A percentile compares a stretch with the other conserved stretches of the same genome.
Conservation (phyloP, 768 basidiomycete species). For the Kwoniella sp. region DNA sequence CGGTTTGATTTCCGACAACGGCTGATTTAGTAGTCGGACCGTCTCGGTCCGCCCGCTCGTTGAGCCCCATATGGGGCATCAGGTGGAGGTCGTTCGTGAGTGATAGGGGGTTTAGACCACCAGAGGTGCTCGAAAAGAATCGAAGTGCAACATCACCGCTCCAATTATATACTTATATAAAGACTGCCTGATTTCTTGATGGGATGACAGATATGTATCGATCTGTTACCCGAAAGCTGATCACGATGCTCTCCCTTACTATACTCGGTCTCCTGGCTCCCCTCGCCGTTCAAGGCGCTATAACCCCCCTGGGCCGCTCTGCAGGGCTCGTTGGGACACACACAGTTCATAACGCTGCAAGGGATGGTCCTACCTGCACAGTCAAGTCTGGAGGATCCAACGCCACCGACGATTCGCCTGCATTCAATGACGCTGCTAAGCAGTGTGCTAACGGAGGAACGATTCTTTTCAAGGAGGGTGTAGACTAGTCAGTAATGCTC, state of each 20-base stretch:
- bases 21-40: neutral
- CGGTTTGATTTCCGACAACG: no score
- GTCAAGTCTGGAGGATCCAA: constrained; percentile 19
- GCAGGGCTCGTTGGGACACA: neutral
- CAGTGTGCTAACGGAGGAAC: constrained; percentile 33
- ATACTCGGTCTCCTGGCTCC: constrained; percentile 5
- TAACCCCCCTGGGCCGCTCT: constrained; percentile 10
- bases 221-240: no score
- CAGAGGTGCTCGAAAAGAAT: neutral
- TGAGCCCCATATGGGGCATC: constrained; percentile 1
- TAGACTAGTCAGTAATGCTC: constrained; percentile 40
- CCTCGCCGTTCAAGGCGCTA: constrained; percentile 5
- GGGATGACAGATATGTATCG: no score
- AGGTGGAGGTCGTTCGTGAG: neutral
- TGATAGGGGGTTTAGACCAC: neutral
- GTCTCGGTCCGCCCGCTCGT: neutral
- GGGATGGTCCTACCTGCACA: constrained; percentile 9
- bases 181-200: no score
- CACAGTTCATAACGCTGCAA: neutral
- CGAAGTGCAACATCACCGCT: no score
- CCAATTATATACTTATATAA: neutral
- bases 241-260: constrained; percentile 3
- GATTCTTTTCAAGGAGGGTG: constrained; percentile 35
- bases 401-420: constrained; percentile 34
- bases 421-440: constrained; percentile 29